Evolutionary conservation across 768 basidiomycete genomes (phyloP), one percentile per base, ranked within the genome.

Genomic region (Pholiota conissans): DNA sequence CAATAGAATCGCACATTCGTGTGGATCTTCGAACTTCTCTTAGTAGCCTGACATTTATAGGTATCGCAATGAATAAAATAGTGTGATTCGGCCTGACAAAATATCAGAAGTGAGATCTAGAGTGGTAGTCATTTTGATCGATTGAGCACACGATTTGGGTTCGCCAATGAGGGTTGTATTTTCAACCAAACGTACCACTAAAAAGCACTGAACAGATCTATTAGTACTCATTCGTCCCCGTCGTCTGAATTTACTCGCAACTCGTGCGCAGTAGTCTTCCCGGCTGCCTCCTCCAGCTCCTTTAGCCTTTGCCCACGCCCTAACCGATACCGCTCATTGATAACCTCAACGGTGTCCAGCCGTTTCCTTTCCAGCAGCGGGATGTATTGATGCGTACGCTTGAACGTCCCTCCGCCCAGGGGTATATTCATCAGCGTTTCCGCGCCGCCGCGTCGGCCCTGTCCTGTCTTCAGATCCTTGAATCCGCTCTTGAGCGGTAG

Each of bases 261-360:
- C 18, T 9, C 22, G 11, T 22, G 6, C 11, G 42, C 10, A 24
- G n/a, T 22, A 3, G 42, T 22, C 3, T 22, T 9, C 18, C 20
- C 62, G n/a, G 52, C 58, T 18, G n/a, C n/a, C n/a, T 64, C 69
- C 60, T 66, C 69, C 59, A 64, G 72, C 58, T 73, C 79, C 13
- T 72, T 72, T 62, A 71, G 76, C 59, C 82, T 76, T 45, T 76
- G 73, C 1, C 84, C 88, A 65, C 86, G 86, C 10, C 89, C 89
- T 16, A 78, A 65, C 59, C 87, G 78, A 90, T 91, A 98, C 53
- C 89, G 80, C 65, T 85, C 85, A 67, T 98, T 96, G 22, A 83
- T 80, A 13, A 84, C 82, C 30, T 91, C 89, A 0, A 89, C 85
- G 6, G 79, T 78, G 56, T 91, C 90, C 27, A 89, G 72, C 52